Evolutionary conservation across 169 alveolate genomes (phyloP), one percentile per base, ranked within the genome.

Genomic region (Babesia bigemina): DNA sequence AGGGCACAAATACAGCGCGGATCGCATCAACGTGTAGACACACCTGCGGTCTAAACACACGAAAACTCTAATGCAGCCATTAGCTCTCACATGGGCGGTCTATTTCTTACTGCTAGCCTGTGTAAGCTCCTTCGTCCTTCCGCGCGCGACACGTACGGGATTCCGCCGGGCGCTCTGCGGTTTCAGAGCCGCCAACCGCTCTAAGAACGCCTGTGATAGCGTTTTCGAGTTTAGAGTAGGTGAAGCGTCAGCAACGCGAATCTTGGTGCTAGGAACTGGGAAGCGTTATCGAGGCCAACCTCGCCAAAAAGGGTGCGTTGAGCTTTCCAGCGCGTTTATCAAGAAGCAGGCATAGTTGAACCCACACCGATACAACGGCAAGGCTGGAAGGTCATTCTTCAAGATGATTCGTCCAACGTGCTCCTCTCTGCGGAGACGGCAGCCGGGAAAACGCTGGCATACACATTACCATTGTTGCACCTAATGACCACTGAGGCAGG

Each of bases 371-470:
- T 74, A 39, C 90, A 83, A 45, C 16, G 6, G 16, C 56, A 70
- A 33, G 49, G 77, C 11, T 59, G 59, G 45, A 57, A 45, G 7
- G 50, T 62, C 36, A 75, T 83, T 11, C 42, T 62, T 17, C 83
- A 75, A 19, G 45, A 36, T 60, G 44, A 28, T 56, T 26, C 65
- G 21, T 28, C 26, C 45, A 83, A 83, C 36, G 77, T 83, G 66
- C 63, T 75, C 33, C 44, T 83, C 21, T 47, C 69, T 19, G 84
- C 94, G 10, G 92, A 89, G 67, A 94, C 98, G 16, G 98, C 98
- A 0, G 84, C 95, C 24, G 98, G 98, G 39, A 95, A 95, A 85
- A 94, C 97, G 10, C 65, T 95, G 63, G 90, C 97, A 21, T 95
- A 94, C 88, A 85, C 95, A 50, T 79, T 94, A 39, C 98, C 98